These are phyloP conservation scores for Neodidymelliopsis sp. DNA, from an alignment of 2,329 filamentous ascomycete genomes.

Conservation along the genomic window DNA sequence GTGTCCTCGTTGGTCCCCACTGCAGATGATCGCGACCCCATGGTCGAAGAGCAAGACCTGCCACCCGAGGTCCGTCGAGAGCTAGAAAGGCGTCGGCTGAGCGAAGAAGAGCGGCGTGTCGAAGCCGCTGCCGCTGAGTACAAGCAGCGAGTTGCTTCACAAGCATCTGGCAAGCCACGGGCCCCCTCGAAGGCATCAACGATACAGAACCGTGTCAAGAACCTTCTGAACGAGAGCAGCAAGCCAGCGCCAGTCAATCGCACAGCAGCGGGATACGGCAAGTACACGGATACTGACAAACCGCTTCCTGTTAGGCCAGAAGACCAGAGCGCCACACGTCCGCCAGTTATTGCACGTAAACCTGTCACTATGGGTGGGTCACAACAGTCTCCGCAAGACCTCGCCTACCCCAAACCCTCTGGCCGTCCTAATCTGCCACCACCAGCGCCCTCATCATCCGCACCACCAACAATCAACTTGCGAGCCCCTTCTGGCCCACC, in stretches of 20 bases:
- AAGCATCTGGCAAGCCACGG: conserved; percentile 58
- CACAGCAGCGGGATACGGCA: conserved; percentile 89
- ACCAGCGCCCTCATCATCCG: conserved; percentile 38
- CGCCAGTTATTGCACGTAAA: conserved; percentile 54
- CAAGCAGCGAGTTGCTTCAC: conserved; percentile 73
- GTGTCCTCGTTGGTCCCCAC: conserved; percentile 69
- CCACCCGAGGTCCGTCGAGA: conserved; percentile 90
- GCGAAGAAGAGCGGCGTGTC: conserved; percentile 89
- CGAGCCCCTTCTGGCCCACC: conserved; percentile 43
- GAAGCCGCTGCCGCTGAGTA: conserved; percentile 90
- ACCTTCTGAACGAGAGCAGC: conserved; percentile 76
- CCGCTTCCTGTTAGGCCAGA: conserved; percentile 41
- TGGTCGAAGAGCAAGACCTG: conserved; percentile 73
- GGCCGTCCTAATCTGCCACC: conserved; percentile 32
- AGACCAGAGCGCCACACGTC: conserved; percentile 32
- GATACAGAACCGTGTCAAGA: conserved; percentile 92
- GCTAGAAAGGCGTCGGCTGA: conserved; percentile 80
- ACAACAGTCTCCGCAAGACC: conserved; percentile 28
- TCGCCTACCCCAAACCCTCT: conserved; percentile 38
- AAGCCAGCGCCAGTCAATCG: conserved; percentile 63
- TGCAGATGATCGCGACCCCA: conserved; percentile 71
- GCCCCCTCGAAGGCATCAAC: conserved; percentile 69
- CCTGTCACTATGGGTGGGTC: conserved; percentile 49
- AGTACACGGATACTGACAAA: conserved; percentile 68
- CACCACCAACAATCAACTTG: conserved; percentile 42